Base-by-base conservation (phyloP, 1,284 basidiomycete species). In the Entoloma clypeatum region DNA sequence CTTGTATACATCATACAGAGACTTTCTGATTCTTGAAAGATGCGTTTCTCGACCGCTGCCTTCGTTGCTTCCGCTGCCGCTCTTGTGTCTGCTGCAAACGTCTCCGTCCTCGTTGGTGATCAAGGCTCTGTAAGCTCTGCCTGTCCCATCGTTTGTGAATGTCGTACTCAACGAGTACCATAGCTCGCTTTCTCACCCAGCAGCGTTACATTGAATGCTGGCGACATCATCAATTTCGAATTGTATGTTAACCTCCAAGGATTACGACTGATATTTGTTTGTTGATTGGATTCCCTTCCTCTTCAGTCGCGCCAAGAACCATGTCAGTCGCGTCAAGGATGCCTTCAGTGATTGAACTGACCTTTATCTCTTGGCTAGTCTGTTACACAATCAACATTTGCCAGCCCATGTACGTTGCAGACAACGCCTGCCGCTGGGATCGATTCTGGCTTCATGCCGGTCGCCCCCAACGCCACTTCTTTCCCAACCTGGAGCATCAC, bases 21-120 rank as follows among this genome's bases (percentile, higher is more conserved):
- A 56, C 53, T 26, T 46, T 34, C 37, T 50, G 46, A 28, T 37
- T 40, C 43, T 41, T 33, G 39, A 24, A 72, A 62, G 54, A 79
- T 79, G 77, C 72, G 63, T 59, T 72, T 73, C 65, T 69, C 70
- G 50, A 45, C 70, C 18, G 38, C 41, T 36, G 7, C 45, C 23
- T 21, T 45, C 37, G 46, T 36, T 25, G 31, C 48, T 26, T 34
- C 41, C 11, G 10, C 67, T 51, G 62, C 67, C 45, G 62, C 36
- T 25, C 29, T 47, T 21, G 50, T 46, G 21, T 54, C 39, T 22
- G 56, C 57, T 35, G 50, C 49, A 6, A 33, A 51, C 23, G 33
- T 51, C 14, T 24, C 13, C 4, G 54, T 64, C 28, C 36, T 39
- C n/a, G 62, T 65, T 29, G 64, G 63, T 39, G 49, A 45, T 36